These are phyloP conservation scores for Penicillium goetzii DNA, from an alignment of 495 filamentous ascomycete species.

Conservation along the genomic window DNA sequence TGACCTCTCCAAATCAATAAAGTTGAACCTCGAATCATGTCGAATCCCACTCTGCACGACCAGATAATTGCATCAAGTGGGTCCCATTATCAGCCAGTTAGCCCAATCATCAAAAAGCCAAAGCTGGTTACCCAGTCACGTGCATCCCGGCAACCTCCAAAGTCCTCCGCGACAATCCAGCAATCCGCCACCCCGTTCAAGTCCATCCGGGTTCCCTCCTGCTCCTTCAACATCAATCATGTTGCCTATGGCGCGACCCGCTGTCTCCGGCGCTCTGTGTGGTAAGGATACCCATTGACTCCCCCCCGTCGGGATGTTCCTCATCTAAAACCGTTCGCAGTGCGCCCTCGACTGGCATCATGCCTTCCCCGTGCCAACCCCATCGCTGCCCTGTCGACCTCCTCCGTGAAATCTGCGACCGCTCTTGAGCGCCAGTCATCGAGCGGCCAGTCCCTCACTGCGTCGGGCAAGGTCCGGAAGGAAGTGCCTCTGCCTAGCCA, in stretches of 20 bases:
- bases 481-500: constrained; percentile 90
- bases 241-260: constrained; percentile 38
- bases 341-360: constrained; percentile 34
- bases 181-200: constrained; percentile 31
- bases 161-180: constrained; percentile 27
- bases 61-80: neutral
- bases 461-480: constrained; percentile 57
- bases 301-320: neutral
- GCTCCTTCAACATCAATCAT: constrained; percentile 25
- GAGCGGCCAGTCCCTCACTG: constrained; percentile 43
- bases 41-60: neutral
- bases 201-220: constrained; percentile 12
- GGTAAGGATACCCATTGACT: constrained; percentile 24
- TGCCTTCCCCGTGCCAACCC: constrained; percentile 33
- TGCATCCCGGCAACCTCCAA: constrained; percentile 20
- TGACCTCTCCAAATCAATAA: no score
- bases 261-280: constrained; percentile 37
- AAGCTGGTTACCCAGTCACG: constrained; percentile 18
- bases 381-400: constrained; percentile 46
- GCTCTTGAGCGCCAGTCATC: constrained; percentile 51
- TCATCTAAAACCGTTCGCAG: constrained; percentile 17
- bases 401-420: constrained; percentile 47
- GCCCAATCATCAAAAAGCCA: constrained; percentile 1
- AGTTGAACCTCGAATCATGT: neutral
- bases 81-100: neutral